A percentile compares a stretch with the other conserved stretches of the same genome.
phyloP scores from a whole-genome alignment of 192 early-diverging fungal genomes.

The Phlyctochytrium arcticum region DNA sequence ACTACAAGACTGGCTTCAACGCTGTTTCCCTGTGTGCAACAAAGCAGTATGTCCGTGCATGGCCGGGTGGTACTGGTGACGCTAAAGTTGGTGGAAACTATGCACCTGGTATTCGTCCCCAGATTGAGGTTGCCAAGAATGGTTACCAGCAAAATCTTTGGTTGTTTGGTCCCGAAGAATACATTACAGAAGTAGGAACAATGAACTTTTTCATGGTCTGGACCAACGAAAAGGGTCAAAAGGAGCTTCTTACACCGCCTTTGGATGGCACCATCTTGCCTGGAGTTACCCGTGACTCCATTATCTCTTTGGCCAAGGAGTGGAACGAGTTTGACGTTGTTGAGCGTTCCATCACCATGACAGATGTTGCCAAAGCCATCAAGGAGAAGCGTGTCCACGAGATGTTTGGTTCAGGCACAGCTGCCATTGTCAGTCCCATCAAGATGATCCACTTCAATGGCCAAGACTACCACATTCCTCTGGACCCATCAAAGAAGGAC shows the following conservation, averaged over 20 bases:
- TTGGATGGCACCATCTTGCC: slow-evolving; percentile 94
- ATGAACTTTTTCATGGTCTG: slow-evolving; percentile 94
- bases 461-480: slow-evolving; percentile 75
- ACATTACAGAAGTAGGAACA: slow-evolving; percentile 93
- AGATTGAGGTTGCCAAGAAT: slow-evolving; percentile 78
- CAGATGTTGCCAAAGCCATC: slow-evolving; percentile 66
- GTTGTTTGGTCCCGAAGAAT: slow-evolving; percentile 82
- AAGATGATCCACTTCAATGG: slow-evolving; percentile 78
- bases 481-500: slow-evolving; percentile 74
- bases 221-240: slow-evolving; percentile 78
- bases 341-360: slow-evolving; percentile 81
- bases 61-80: slow-evolving; percentile 93
- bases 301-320: slow-evolving; percentile 66
- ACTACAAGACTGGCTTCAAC: slow-evolving; percentile 91
- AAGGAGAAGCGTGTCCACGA: slow-evolving; percentile 78
- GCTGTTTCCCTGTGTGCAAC: slow-evolving; percentile 85
- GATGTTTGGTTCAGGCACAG: slow-evolving; percentile 95
- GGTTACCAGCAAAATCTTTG: slow-evolving; percentile 95
- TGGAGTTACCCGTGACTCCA: slow-evolving; percentile 92
- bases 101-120: slow-evolving; percentile 75
- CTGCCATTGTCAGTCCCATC: slow-evolving; percentile 92
- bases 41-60: slow-evolving; percentile 81
- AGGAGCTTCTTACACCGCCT: slow-evolving; percentile 84
- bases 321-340: slow-evolving; percentile 89
- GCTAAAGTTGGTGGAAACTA: slow-evolving; percentile 90